Evolutionary conservation across 306 rosid species (phyloP).

Genomic region (Lathyrus sativus): DNA sequence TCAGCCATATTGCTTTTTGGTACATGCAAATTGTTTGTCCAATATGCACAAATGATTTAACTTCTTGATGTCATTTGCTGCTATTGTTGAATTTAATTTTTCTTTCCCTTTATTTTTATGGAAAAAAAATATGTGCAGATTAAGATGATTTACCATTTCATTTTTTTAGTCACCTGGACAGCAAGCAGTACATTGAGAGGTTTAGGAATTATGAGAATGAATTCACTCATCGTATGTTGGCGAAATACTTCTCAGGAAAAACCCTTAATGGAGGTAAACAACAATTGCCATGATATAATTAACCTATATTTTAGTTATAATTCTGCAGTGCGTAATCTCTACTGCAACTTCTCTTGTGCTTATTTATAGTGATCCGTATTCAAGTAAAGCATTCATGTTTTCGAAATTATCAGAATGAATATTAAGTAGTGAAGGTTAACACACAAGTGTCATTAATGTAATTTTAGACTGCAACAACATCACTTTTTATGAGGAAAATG

Average conservation of each 20-base stretch:
- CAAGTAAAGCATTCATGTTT: slow-evolving; percentile 15
- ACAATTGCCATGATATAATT: slow-evolving; percentile 23
- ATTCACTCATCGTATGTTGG: slow-evolving; percentile 43
- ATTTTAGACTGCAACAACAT: slow-evolving; percentile 1
- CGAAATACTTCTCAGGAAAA: slow-evolving; percentile 54
- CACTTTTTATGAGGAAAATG: too few relatives aligned
- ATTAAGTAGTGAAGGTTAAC: slow-evolving; percentile 16
- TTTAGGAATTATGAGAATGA: slow-evolving; percentile 49
- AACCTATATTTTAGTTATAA: slow-evolving; percentile 23
- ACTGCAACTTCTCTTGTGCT: slow-evolving; percentile 12
- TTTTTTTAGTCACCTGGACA: slow-evolving; percentile 50
- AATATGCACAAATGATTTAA: slow-evolving; percentile 2
- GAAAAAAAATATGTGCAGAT: too few relatives aligned
- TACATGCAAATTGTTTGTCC: slow-evolving; percentile 12
- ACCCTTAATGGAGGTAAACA: slow-evolving; percentile 45
- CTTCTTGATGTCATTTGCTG: not conserved
- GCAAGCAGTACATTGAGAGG: slow-evolving; percentile 45
- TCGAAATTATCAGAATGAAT: slow-evolving; percentile 7
- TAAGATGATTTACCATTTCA: slow-evolving; percentile 27
- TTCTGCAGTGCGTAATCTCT: slow-evolving; percentile 27
- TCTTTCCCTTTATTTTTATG: slow-evolving; percentile 1
- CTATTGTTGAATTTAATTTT: slow-evolving; percentile 16
- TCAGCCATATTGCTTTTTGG: slow-evolving; percentile 28
- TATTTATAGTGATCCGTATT: not conserved
- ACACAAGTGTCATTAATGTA: slow-evolving; percentile 4